Evolutionary conservation across 2,329 filamentous ascomycete species (phyloP).

Genomic region (Lecanosticta acicola): DNA sequence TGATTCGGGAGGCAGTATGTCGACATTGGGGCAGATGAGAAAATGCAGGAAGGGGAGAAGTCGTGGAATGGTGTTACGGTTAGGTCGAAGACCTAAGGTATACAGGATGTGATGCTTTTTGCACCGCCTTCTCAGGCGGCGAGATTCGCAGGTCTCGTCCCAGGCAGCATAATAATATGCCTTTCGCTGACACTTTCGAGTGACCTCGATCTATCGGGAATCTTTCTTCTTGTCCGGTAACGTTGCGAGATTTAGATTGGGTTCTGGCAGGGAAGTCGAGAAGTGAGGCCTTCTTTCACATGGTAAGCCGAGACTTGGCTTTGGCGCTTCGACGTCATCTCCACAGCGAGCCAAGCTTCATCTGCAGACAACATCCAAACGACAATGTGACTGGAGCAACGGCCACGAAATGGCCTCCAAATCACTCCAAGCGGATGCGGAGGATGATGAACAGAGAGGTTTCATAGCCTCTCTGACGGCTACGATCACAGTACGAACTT

Average conservation of each 20-base stretch:
- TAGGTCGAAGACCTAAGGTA: no score
- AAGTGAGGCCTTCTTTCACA: background rate
- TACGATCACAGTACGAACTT: conserved; percentile 3
- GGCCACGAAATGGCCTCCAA: background rate
- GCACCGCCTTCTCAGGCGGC: background rate
- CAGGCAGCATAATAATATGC: no score
- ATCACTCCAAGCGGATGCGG: conserved; percentile 3
- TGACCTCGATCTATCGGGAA: no score
- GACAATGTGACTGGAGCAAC: conserved; percentile 1
- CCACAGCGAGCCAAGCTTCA: background rate
- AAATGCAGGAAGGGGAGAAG: background rate
- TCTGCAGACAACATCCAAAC: background rate
- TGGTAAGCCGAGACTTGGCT: background rate
- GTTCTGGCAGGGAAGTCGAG: background rate
- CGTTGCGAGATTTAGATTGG: no score
- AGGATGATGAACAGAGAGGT: conserved; percentile 9
- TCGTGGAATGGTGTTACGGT: no score
- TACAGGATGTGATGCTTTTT: background rate
- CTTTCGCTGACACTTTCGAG: no score
- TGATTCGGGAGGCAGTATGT: conserved; percentile 3
- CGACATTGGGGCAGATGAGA: no score
- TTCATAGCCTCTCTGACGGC: conserved; percentile 7
- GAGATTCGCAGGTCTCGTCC: no score
- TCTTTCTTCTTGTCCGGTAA: no score
- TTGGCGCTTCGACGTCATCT: background rate